Conservation (phyloP, 768 basidiomycete species). For the Tephrocybe rancida region DNA sequence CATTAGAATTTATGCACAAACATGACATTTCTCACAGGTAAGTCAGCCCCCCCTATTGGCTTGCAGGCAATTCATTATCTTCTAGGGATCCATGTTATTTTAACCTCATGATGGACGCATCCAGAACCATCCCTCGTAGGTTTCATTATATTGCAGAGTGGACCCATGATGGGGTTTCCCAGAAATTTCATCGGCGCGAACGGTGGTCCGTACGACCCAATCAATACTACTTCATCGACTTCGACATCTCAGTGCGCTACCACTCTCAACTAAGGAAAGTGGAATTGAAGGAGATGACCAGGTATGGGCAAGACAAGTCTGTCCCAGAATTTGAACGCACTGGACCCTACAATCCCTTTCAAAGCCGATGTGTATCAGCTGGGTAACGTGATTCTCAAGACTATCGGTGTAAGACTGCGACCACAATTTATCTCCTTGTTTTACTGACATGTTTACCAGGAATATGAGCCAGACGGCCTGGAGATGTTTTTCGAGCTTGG, state of each 20-base stretch:
- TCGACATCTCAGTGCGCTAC: background rate
- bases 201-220: slow-evolving; percentile 9
- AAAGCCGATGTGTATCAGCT: slow-evolving; percentile 6
- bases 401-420: background rate
- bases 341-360: slow-evolving; percentile 1
- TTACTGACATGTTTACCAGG: too few species aligned
- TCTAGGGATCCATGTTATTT: background rate
- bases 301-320: background rate
- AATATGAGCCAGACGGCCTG: too few species aligned
- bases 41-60: too few species aligned
- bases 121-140: slow-evolving; percentile 1
- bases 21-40: slow-evolving; percentile 3
- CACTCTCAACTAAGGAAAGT: background rate
- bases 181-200: background rate
- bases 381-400: slow-evolving; percentile 1
- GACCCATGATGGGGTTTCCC: background rate
- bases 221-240: slow-evolving; percentile 9
- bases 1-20: slow-evolving; percentile 9
- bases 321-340: background rate
- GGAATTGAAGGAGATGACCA: background rate
- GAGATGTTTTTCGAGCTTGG: too few species aligned
- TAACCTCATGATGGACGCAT: slow-evolving; percentile 9
- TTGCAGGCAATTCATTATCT: background rate
- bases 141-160: background rate
- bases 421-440: too few species aligned